Evolutionary conservation across 2,329 filamentous ascomycete species (phyloP), one percentile per base, ranked within the genome.

Genomic region (Metarhizium album): DNA sequence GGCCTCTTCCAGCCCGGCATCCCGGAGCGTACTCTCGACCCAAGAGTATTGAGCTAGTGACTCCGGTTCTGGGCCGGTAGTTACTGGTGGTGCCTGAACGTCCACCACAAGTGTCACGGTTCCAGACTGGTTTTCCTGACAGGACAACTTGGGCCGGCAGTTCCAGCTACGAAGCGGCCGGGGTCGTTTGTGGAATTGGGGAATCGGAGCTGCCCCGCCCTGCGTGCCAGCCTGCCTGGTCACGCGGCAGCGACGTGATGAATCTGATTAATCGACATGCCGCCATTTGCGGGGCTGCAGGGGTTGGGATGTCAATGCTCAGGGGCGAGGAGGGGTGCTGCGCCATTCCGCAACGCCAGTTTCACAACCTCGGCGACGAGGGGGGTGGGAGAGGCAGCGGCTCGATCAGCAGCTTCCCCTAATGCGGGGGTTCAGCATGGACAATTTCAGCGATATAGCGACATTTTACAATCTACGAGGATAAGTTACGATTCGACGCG

Each of bases 31-130:
- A 79, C 64, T 71, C 76, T 56, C 71, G 80, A 45, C 78, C 79
- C 33, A 80, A 76, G 66, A 82, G 79, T 66, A 80, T 82, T 58
- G 79, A 83, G 66, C 70, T 83, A 22, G 78, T 83, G 43, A 82
- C 79, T 47, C 80, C 80, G 33, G 74, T 80, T 64, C 62, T 78
- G 57, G 70, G 75, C 48, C 72, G 74, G 58, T 80, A 58, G 63
- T 51, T 52, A 48, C 24, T 35, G 38, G 48, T 35, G 38, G 48
- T 38, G 8, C 22, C 37, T 29, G 33, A 14, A 48, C 46, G n/a
- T 29, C 9, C 22, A 2, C n/a, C 27, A 45, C 18, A 23, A n/a
- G 29, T 47, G 35, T 18, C 3, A 35, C 14, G 13, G 38, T 18
- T 23, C 22, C 20, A 13, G 23, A 37, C 8, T 23, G 31, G 7